Percentiles rank a stretch among this genome's conserved stretches.
These are phyloP conservation scores for Beta corolliflora DNA, from an alignment of 179 eudicot species.

Conservation along the genomic window DNA sequence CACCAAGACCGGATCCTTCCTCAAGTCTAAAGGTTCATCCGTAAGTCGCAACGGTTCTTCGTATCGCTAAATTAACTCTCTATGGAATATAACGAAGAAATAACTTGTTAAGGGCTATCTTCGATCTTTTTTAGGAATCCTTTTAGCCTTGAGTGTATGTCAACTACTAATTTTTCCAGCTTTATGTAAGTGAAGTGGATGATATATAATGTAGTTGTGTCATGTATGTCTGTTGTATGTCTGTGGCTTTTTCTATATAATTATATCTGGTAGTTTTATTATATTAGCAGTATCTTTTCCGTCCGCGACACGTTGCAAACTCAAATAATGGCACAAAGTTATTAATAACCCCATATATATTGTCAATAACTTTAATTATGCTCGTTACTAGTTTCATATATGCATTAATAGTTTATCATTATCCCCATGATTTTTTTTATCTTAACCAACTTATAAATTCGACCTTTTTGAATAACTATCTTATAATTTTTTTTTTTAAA, in stretches of 20 bases:
- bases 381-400: too few relatives aligned
- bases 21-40: slow-evolving; percentile 41
- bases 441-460: too few relatives aligned
- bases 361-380: too few relatives aligned
- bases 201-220: not conserved
- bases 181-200: not conserved
- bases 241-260: not conserved
- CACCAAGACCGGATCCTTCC: slow-evolving; percentile 64
- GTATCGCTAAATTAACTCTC: slow-evolving; percentile 4
- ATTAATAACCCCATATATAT: too few relatives aligned
- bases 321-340: too few relatives aligned
- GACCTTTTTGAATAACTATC: too few relatives aligned
- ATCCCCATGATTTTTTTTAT: too few relatives aligned
- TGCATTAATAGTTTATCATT: too few relatives aligned
- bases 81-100: not conserved
- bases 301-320: too few relatives aligned
- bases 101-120: not conserved
- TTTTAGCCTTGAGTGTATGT: not conserved
- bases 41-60: slow-evolving; percentile 19
- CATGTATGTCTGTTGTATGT: not conserved
- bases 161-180: slow-evolving; percentile 3
- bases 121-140: not conserved
- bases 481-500: too few relatives aligned
- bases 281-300: not conserved
- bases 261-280: not conserved